phyloP scores from a whole-genome alignment of 1,139 yeast species.

The Nakaseomyces uthaithaninus region DNA sequence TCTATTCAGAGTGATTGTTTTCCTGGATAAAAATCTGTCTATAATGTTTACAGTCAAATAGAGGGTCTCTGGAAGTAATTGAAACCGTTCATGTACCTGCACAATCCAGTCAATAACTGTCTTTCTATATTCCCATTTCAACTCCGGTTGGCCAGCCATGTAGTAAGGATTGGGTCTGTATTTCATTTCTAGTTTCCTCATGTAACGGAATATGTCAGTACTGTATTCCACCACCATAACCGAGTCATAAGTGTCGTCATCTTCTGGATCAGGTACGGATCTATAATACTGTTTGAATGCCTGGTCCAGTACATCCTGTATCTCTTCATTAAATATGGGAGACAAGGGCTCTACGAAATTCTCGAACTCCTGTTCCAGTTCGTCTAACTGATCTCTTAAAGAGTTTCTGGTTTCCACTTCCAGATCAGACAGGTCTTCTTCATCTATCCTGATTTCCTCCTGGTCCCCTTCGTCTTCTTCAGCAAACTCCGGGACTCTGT shows the following conservation, averaged over 20 bases:
- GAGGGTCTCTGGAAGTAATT: conserved; percentile 80
- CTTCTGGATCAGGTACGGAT: conserved; percentile 56
- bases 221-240: conserved; percentile 92
- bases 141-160: conserved; percentile 76
- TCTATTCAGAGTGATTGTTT: conserved; percentile 70
- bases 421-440: conserved; percentile 2
- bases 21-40: conserved; percentile 69
- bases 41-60: conserved; percentile 79
- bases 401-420: neutral
- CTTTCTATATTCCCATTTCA: conserved; percentile 82
- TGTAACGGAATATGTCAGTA: conserved; percentile 76
- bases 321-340: conserved; percentile 21
- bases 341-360: conserved; percentile 30
- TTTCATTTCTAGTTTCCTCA: conserved; percentile 66
- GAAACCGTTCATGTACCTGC: conserved; percentile 80
- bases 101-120: conserved; percentile 90
- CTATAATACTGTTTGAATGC: conserved; percentile 45
- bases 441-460: conserved; percentile 15
- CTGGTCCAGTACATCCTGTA: conserved; percentile 32
- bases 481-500: conserved; percentile 7
- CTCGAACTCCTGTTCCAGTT: conserved; percentile 21
- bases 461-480: conserved; percentile 18
- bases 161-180: conserved; percentile 72
- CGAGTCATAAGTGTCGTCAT: conserved; percentile 81
- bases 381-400: conserved; percentile 6